Evolutionary conservation across 306 rosid species (phyloP), one percentile per base, ranked within the genome.

Genomic region (Delonix regia): DNA sequence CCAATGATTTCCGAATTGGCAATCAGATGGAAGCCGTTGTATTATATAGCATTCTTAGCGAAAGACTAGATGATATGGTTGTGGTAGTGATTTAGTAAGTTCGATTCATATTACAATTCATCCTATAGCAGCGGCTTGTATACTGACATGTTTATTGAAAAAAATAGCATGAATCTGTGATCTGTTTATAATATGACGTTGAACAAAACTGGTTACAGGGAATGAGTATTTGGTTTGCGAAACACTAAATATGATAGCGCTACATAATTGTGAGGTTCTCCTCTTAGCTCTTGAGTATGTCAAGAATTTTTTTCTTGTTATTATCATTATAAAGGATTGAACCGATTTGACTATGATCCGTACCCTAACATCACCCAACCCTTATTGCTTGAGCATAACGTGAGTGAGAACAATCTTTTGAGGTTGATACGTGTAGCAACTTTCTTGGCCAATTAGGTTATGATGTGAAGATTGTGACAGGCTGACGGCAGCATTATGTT

Each of bases 81-180:
- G 6, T 18, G 15, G 52, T 30, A 63, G 47, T 28, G 78, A 76
- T 69, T 81, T 69, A 12, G 66, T 48, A n/a, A 68, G 77, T 27
- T 81, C 21, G 13, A 0, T 65, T 42, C 69, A n/a, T 65, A 21
- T 64, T n/a, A n/a, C n/a, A n/a, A n/a, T n/a, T n/a, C n/a, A n/a
- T n/a, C n/a, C n/a, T 64, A 2, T 55, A 66, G 69, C 74, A 41
- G 74, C 45, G 83, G 9, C 74, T 80, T 16, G 38, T 21, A 44
- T 78, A 33, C 11, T 27, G 24, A 57, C 48, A 51, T n/a, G 64
- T 13, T 55, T 67, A 49, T 45, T 33, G 5, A 1, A 18, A 36
- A 51, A 51, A 51, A 51, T 4, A 15, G 21, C 30, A 65, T 41
- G 41, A 19, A n/a, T 8, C 45, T 8, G 9, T 9, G 45, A 55